Evolutionary conservation across 2,329 filamentous ascomycete species (phyloP).

Genomic region (Fusarium oligoseptatum): DNA sequence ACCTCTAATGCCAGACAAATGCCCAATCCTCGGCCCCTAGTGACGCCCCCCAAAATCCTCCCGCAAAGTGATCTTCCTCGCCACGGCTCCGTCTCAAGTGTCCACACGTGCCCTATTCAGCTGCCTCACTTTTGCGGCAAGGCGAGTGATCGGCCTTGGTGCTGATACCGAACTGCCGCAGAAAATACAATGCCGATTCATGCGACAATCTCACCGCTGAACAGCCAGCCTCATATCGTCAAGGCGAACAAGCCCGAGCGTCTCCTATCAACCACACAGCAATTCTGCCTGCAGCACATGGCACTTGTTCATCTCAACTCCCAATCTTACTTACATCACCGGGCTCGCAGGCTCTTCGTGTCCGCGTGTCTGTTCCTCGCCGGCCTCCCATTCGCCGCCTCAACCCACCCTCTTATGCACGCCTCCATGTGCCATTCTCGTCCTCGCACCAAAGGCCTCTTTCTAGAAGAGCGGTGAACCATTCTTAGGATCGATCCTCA

Average conservation of each 20-base stretch:
- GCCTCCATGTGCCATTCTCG: conserved; percentile 19
- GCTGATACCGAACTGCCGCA: conserved; percentile 2
- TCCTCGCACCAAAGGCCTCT: conserved; percentile 16
- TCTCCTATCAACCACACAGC: conserved; percentile 11
- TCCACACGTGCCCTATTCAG: conserved; percentile 26
- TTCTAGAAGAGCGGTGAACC: conserved; percentile 43
- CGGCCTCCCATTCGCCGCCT: conserved; percentile 23
- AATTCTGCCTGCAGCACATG: conserved; percentile 29
- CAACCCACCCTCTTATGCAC: conserved; percentile 22
- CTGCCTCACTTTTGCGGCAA: conserved; percentile 1
- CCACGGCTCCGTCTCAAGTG: conserved; percentile 2
- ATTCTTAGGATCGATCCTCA: conserved; percentile 18
- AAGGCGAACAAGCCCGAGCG: conserved; percentile 18
- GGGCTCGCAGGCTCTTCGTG: conserved; percentile 6
- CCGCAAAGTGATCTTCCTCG: conserved; percentile 11
- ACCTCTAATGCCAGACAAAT: background rate
- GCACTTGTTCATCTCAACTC: conserved; percentile 22
- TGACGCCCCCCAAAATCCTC: background rate
- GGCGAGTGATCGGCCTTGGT: background rate
- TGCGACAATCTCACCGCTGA: conserved; percentile 13
- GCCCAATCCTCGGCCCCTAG: conserved; percentile 8
- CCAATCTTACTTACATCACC: conserved; percentile 15
- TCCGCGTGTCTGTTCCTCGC: conserved; percentile 14
- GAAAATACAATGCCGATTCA: background rate
- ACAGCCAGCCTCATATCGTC: conserved; percentile 5